Evolutionary conservation across 1,139 yeast genomes (phyloP), one percentile per base, ranked within the genome.

Genomic region (Diutina catenulata): DNA sequence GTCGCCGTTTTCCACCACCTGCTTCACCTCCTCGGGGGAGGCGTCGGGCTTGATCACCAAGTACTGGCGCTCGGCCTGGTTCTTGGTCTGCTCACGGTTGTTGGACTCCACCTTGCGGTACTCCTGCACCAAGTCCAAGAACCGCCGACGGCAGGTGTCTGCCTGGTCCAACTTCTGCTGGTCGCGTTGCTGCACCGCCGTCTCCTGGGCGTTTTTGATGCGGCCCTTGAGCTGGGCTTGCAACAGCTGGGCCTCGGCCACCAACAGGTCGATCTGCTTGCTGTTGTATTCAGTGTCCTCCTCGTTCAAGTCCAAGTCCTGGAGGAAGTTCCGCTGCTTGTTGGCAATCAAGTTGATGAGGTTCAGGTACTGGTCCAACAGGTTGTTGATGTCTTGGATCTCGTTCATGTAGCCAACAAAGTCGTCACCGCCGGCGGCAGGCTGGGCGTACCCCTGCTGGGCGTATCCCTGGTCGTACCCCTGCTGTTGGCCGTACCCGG

Each of bases 41-140:
- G 97, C 96, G 45, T 84, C 88, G 9, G 97, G 98, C 51, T 84
- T 86, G 44, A 91, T 91, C 51, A 91, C 83, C 55, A 77, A 77
- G 64, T 81, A 87, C 67, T 91, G 97, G 59, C 96, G 79, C 55
- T 81, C 91, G 38, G 95, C 95, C 52, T 84, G 95, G 43, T 76
- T 76, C 58, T 82, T 77, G 57, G 86, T 84, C 52, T 80, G 78
- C 55, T 82, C 87, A 47, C 88, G 74, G 67, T 83, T 87, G 53
- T 80, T 76, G 46, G 87, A 86, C 61, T 93, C 97, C 45, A 83
- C 76, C 51, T 78, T 71, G 57, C 94, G 77, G 65, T 84, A 87
- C 53, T 78, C 84, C 57, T 86, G 93, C 55, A 91, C 88, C 40
- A 82, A 71, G 47, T 77, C 77, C 68, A 87, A 75, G 58, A 91